Conservation (phyloP, 73 alveolate species). For the Paraurostyla sp. region DNA sequence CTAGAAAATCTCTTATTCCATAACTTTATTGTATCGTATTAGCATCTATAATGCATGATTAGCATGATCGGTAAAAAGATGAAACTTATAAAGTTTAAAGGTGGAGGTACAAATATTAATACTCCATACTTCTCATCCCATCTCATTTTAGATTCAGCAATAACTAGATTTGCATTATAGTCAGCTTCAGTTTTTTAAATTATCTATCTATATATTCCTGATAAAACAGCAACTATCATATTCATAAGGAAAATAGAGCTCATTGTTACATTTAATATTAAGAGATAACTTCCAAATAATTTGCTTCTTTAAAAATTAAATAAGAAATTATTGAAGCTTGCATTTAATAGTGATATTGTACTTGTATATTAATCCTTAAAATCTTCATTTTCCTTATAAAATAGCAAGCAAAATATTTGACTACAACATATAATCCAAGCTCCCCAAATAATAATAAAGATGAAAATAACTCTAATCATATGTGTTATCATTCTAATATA, state of each 20-base stretch:
- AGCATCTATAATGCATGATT: not conserved
- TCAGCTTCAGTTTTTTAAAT: constrained; percentile 56
- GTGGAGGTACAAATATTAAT: constrained; percentile 66
- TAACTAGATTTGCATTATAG: constrained; percentile 59
- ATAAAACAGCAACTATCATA: constrained; percentile 60
- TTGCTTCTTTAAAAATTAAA: not conserved
- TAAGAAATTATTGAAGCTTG: constrained; percentile 30
- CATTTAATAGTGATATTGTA: not conserved
- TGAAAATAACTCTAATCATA: constrained; percentile 4
- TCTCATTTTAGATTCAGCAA: not conserved
- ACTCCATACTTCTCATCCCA: constrained; percentile 68
- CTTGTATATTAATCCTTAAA: not conserved
- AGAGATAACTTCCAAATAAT: constrained; percentile 35
- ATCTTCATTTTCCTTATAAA: constrained; percentile 10
- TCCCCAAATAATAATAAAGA: constrained; percentile 36
- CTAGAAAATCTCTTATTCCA: not conserved
- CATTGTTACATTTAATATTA: constrained; percentile 9
- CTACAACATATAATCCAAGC: constrained; percentile 38
- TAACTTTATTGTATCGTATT: not conserved
- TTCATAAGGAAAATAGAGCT: constrained; percentile 54
- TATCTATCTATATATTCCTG: constrained; percentile 2
- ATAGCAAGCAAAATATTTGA: constrained; percentile 1
- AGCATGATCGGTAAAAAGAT: constrained; percentile 36
- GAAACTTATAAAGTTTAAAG: constrained; percentile 32
- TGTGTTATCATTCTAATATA: constrained; percentile 39